phyloP scores from a whole-genome alignment of 345 rosid genomes.

The Adansonia digitata region DNA sequence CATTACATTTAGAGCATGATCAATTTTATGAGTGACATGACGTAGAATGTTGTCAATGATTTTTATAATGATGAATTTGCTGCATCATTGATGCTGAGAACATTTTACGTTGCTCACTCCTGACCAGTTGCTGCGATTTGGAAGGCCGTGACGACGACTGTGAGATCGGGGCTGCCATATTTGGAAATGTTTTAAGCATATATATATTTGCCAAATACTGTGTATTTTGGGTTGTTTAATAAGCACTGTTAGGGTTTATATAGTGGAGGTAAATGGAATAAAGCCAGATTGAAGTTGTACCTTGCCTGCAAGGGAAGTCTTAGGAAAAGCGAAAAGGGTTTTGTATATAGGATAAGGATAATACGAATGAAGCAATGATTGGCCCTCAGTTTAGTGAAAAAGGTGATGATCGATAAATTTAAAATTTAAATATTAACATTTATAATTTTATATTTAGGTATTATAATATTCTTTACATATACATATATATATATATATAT shows the following conservation, averaged over 20 bases:
- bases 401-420: too few species aligned
- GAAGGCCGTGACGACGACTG: background rate
- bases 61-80: slow-evolving; percentile 34
- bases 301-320: slow-evolving; percentile 17
- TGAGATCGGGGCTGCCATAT: background rate
- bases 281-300: slow-evolving; percentile 9
- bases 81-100: slow-evolving; percentile 30
- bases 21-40: slow-evolving; percentile 30
- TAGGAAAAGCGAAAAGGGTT: slow-evolving; percentile 9
- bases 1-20: slow-evolving; percentile 28
- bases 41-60: slow-evolving; percentile 33
- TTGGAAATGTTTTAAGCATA: background rate
- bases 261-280: slow-evolving; percentile 13
- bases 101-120: slow-evolving; percentile 22
- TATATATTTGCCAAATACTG: too few species aligned
- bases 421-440: too few species aligned
- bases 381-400: too few species aligned
- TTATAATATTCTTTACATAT: too few species aligned
- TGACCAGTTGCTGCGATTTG: slow-evolving; percentile 15
- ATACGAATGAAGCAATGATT: too few species aligned
- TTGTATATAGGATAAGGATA: background rate
- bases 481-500: too few species aligned
- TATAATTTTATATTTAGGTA: too few species aligned
- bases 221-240: background rate
- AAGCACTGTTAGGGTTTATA: slow-evolving; percentile 9